Evolutionary conservation across 2,329 filamentous ascomycete species (phyloP), one percentile per base, ranked within the genome.

Genomic region (Herpotrichia juniperi): DNA sequence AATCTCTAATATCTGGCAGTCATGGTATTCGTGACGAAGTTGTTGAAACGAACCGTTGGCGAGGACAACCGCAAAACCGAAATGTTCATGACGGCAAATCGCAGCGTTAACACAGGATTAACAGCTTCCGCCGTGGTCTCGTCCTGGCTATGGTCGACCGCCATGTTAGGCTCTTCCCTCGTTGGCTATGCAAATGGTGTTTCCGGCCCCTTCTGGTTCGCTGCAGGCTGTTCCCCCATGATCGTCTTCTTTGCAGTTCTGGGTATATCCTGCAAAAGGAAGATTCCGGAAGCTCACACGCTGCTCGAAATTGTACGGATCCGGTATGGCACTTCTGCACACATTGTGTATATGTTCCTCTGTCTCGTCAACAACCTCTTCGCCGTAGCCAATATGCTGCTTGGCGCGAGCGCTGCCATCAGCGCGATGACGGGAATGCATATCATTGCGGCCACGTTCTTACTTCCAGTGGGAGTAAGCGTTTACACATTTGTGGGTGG

Each of bases 311-410:
- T 84, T 30, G 78, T 83, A 1, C 72, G 79, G 1, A 79, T 83
- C 22, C 68, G 79, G 51, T 81, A 82, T 57, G 78, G 78, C 4
- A 74, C 67, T 21, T 61, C 74, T 0, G 81, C 79, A 0, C 81
- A 83, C 56, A 66, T 80, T 14, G 79, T 83, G 0, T 83, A 77
- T 66, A 83, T 83, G 55, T 72, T 76, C 0, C 69, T 83, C 0
- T 82, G 79, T 47, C 62, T 83, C 8, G 73, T 83, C 26, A 83
- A 83, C 64, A 83, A 83, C 55, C 77, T 83, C 31, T 77, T 84
- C 31, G 79, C 78, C 0, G 76, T 79, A 24, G 77, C 80, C 2
- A 83, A 82, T 56, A 83, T 83, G 81, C 59, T 84, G 0, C 68
- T 83, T 0, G 77, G 76, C 2, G 76, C 75, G 3, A 73, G 74